Base-by-base conservation (phyloP, 2,329 filamentous ascomycete species). In the Periglandula ipomoeae region DNA sequence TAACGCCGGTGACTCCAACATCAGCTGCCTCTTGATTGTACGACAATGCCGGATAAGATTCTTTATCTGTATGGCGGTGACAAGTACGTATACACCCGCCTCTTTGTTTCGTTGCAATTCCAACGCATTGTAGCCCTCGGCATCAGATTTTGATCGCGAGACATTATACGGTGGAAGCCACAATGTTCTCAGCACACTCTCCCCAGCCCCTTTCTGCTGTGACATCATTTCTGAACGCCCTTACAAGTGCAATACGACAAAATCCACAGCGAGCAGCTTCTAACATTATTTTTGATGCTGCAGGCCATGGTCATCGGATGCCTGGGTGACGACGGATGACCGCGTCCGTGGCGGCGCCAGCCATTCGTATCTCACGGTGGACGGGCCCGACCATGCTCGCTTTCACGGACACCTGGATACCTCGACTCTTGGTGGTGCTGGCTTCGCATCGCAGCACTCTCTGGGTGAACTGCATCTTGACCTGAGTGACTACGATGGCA, bases 381-480 rank as follows among this genome's bases (percentile, higher is more conserved):
- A 59, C 19, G 49, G 53, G 10, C 55, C 56, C 39, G 53, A 59
- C 45, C 53, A 53, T 65, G 80, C 83, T 64, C 48, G 74, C 66
- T 89, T 90, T 67, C 68, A 78, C 54, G 87, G 88, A 2, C 71
- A 72, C 22, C 74, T 93, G 19, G 87, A 93, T 65, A 88, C 84
- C 53, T 75, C 74, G 47, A 81, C 85, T 0, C 78, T 93, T 0
- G 87, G 87, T 23, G 87, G 86, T 26, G 87, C 88, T 1, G 88
- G 88, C 5, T 93, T 94, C 61, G 87, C 87, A 9, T 87, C 83
- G 4, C 88, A 91, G 62, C 78, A 84, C 42, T 89, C 84, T 4
- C 74, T 72, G 35, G 78, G 81, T 7, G 67, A 75, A 35, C 65
- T 73, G 13, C 66, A 67, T 22, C 85, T 84, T 76, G 76, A 93